Base-by-base conservation (phyloP, 2,329 filamentous ascomycete species). In the Neoascochyta sp. region DNA sequence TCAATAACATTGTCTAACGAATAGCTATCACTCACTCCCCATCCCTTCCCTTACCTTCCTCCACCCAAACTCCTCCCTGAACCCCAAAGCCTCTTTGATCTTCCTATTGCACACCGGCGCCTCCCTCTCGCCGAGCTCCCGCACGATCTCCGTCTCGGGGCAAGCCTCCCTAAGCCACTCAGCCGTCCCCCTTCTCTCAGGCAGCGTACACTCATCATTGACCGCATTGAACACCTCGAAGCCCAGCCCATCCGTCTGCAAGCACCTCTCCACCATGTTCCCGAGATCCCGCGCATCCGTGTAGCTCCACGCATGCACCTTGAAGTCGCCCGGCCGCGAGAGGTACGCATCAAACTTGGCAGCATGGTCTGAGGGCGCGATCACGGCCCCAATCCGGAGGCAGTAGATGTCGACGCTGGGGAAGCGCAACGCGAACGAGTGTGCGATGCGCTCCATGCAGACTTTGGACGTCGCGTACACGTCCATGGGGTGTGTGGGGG, bases 161-260 rank as follows among this genome's bases (percentile, higher is more conserved):
- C 66, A 71, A 2, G 57, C 48, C 39, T 66, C 65, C 45, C 63
- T 59, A 42, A 80, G 41, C 45, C 76, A 76, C 27, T 70, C 64
- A 24, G 60, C 57, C 0, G 70, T 75, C 3, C 24, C 33, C 12
- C 29, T 34, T 64, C 66, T 20, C 57, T 56, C 26, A 54, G 41
- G 34, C 12, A 45, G 26, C 3, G 75, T 80, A 36, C 76, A 78
- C 10, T 68, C 73, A 49, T 77, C 70, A 47, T 80, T 81, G 1
- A 75, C 76, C 3, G 75, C 76, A 50, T 81, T 81, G 53, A 80
- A 80, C 0, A 79, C 61, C 47, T 80, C 74, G 39, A 75, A 81
- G 0, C 76, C 76, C 14, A 81, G 42, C 0, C 74, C 74, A 47
- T 66, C 64, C 37, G 68, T 73, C 39, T 66, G n/a, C n/a, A 79